A percentile compares a stretch with the other conserved stretches of the same genome.
phyloP scores from a whole-genome alignment of 805 yeast genomes.

The Schwanniomyces pseudopolymorphus region DNA sequence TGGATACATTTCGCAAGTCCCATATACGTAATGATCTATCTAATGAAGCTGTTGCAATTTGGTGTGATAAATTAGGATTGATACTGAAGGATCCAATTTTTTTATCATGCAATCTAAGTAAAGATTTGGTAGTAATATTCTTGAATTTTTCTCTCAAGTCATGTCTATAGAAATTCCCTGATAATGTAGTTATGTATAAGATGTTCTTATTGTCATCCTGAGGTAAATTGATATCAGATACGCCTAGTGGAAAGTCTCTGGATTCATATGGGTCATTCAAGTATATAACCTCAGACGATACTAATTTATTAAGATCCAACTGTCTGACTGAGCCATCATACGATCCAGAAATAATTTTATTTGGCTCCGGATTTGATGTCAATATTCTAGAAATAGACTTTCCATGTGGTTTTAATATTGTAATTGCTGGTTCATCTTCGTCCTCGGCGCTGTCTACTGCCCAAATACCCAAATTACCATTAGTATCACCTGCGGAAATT shows the following conservation, averaged over 20 bases:
- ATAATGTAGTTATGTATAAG: constrained; percentile 71
- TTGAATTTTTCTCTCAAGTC: constrained; percentile 59
- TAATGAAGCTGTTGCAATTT: constrained; percentile 83
- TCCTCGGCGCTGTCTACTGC: constrained; percentile 52
- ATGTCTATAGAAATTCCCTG: constrained; percentile 75
- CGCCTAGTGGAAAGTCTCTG: constrained; percentile 46
- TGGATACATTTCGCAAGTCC: constrained; percentile 67
- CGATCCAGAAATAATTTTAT: constrained; percentile 65
- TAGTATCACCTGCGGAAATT: constrained; percentile 83
- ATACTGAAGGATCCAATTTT: constrained; percentile 88
- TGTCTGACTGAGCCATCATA: constrained; percentile 86
- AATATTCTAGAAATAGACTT: constrained; percentile 66
- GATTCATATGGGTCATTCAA: constrained; percentile 53
- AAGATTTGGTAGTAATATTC: constrained; percentile 15
- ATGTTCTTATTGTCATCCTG: constrained; percentile 46
- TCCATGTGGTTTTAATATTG: constrained; percentile 73
- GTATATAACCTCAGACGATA: constrained; percentile 50
- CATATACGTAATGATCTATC: constrained; percentile 83
- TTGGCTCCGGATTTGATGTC: constrained; percentile 48
- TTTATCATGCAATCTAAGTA: constrained; percentile 76
- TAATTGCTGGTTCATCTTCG: constrained; percentile 48
- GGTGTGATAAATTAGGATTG: constrained; percentile 64
- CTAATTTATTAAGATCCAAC: constrained; percentile 62
- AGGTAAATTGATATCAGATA: constrained; percentile 70
- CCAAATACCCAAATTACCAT: constrained; percentile 90